Conservation (phyloP, 192 early-diverging fungal genomes). For the Diversispora eburnea region DNA sequence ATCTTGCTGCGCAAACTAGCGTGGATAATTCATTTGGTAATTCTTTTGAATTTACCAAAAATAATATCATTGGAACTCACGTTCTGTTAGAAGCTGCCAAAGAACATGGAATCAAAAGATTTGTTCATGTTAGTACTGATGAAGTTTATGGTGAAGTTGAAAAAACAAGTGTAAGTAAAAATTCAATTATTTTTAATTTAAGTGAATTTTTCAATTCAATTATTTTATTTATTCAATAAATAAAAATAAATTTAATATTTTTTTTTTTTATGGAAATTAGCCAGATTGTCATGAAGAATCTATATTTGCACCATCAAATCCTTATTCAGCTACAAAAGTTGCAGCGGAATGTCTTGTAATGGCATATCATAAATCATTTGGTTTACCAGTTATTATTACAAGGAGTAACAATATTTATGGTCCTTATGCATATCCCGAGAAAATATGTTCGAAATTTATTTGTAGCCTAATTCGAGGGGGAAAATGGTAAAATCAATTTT, state of each 20-base stretch:
- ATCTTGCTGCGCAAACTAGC: conserved; percentile 79
- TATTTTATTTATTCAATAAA: too few species aligned
- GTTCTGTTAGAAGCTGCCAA: conserved; percentile 71
- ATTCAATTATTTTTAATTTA: not conserved
- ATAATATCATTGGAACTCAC: conserved; percentile 81
- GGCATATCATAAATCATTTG: conserved; percentile 75
- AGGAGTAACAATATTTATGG: conserved; percentile 81
- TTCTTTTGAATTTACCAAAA: conserved; percentile 73
- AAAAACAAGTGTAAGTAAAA: conserved; percentile 41
- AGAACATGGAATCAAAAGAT: conserved; percentile 48
- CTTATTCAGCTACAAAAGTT: conserved; percentile 83
- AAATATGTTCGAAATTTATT: conserved; percentile 81
- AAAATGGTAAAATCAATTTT: conserved; percentile 43
- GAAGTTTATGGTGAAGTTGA: conserved; percentile 78
- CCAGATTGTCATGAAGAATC: conserved; percentile 60
- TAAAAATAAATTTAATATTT: too few species aligned
- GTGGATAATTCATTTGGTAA: conserved; percentile 85
- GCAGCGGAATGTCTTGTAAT: conserved; percentile 75
- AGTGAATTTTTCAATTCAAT: too few species aligned
- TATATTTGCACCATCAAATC: conserved; percentile 68
- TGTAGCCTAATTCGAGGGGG: conserved; percentile 53
- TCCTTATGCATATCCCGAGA: conserved; percentile 79
- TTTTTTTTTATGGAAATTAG: conserved; percentile 30
- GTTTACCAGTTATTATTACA: conserved; percentile 73
- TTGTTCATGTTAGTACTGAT: conserved; percentile 79